These are phyloP conservation scores for Saprolegnia parasitica DNA, from an alignment of 352 stramenopile species.

Conservation along the genomic window DNA sequence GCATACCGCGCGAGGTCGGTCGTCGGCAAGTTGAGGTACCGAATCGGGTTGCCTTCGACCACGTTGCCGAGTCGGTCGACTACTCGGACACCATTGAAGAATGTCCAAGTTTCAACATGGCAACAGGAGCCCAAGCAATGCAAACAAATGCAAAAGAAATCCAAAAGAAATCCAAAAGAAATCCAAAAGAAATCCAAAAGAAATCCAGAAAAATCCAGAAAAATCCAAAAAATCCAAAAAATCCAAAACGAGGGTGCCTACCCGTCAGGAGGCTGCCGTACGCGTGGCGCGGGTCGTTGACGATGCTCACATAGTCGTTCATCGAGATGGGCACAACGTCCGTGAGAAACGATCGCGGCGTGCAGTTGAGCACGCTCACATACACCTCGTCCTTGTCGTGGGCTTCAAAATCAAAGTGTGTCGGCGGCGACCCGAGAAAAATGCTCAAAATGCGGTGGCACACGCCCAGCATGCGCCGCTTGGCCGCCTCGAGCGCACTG, in stretches of 20 bases:
- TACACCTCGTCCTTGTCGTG: conserved; percentile 27
- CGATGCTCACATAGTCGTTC: conserved; percentile 21
- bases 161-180: no score
- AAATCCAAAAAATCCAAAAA: no score
- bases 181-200: no score
- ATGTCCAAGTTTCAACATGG: no score
- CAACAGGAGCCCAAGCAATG: no score
- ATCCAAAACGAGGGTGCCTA: no score
- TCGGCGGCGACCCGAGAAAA: conserved; percentile 29
- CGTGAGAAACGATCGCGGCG: conserved; percentile 17
- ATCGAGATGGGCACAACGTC: conserved; percentile 16
- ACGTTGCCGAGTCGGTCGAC: conserved; percentile 33
- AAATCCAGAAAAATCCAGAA: no score
- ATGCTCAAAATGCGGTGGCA: conserved; percentile 31
- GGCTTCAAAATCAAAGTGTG: conserved; percentile 28
- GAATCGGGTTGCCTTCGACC: conserved; percentile 27
- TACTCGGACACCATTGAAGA: no score
- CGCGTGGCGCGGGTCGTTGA: conserved; percentile 31
- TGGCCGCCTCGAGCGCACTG: conserved; percentile 1
- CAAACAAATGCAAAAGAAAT: no score
- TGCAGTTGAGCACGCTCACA: conserved; percentile 17
- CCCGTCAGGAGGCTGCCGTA: conserved; percentile 23
- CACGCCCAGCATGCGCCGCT: conserved; percentile 27
- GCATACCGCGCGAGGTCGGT: conserved; percentile 29
- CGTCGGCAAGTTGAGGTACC: conserved; percentile 32